Evolutionary conservation across 768 basidiomycete genomes (phyloP).

Genomic region (Tylopilus sp.): DNA sequence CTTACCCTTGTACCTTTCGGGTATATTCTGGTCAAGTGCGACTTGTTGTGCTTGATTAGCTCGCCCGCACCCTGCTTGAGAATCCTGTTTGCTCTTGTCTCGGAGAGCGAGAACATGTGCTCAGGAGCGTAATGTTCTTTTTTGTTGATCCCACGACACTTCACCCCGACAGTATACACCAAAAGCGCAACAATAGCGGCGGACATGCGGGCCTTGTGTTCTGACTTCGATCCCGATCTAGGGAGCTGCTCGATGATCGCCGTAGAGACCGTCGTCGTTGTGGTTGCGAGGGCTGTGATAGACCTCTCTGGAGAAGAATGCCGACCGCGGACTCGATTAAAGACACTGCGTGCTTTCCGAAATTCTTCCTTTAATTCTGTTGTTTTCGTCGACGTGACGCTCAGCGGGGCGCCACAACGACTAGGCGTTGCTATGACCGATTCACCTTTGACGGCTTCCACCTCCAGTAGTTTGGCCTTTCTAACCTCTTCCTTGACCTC

Average conservation of each 20-base stretch:
- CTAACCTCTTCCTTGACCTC: constrained; percentile 27
- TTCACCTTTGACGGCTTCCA: constrained; percentile 37
- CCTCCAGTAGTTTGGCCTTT: constrained; percentile 28
- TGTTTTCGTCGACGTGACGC: constrained; percentile 2
- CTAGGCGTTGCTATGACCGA: background rate
- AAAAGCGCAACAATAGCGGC: constrained; percentile 66
- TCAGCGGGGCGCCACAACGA: constrained; percentile 14
- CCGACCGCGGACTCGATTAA: constrained; percentile 40
- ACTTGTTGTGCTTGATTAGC: constrained; percentile 82
- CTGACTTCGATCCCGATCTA: constrained; percentile 14
- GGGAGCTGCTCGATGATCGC: constrained; percentile 15
- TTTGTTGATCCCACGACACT: constrained; percentile 87
- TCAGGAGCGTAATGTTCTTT: constrained; percentile 81
- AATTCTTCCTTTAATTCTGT: constrained; percentile 40
- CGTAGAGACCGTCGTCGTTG: constrained; percentile 6
- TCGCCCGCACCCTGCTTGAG: constrained; percentile 64
- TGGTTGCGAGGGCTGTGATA: constrained; percentile 11
- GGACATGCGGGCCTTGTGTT: constrained; percentile 67
- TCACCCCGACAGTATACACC: constrained; percentile 94
- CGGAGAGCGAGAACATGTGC: constrained; percentile 92
- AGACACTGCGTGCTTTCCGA: constrained; percentile 38
- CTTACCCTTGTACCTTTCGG: constrained; percentile 79
- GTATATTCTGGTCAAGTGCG: constrained; percentile 81
- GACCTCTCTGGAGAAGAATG: constrained; percentile 20
- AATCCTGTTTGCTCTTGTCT: constrained; percentile 73